A percentile compares a stretch with the other conserved stretches of the same genome.
phyloP scores from a whole-genome alignment of 192 early-diverging fungal genomes.

The Backusella parvicylindrica region DNA sequence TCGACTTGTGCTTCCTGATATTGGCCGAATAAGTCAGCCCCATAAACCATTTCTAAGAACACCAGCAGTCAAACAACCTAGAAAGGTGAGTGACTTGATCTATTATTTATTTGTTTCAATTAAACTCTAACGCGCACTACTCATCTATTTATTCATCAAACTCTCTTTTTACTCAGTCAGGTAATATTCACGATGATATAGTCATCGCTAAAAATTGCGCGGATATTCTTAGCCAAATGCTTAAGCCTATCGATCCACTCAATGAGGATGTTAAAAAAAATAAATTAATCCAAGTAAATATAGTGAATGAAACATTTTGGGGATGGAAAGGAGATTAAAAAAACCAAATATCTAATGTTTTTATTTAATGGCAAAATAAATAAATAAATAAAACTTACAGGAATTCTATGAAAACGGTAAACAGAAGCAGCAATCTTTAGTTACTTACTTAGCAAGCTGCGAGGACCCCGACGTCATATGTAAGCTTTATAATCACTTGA shows the following conservation, averaged over 20 bases:
- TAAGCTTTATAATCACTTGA: slow-evolving; percentile 14
- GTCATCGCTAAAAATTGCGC: slow-evolving; percentile 50
- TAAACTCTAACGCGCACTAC: not conserved
- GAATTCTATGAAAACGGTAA: slow-evolving; percentile 54
- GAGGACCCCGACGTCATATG: slow-evolving; percentile 38
- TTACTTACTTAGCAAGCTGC: slow-evolving; percentile 30
- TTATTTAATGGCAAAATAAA: not conserved
- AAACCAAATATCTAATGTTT: not conserved
- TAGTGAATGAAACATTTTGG: not conserved
- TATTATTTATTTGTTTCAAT: not conserved
- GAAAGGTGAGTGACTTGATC: not conserved
- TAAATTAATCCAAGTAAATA: slow-evolving; percentile 45
- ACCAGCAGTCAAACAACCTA: not conserved
- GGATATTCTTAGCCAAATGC: slow-evolving; percentile 46
- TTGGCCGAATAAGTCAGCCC: not conserved
- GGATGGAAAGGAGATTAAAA: not conserved
- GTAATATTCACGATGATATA: slow-evolving; percentile 42
- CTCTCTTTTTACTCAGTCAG: not conserved
- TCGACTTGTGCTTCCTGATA: not conserved
- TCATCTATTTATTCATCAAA: not conserved
- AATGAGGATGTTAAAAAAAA: slow-evolving; percentile 53
- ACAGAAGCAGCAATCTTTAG: slow-evolving; percentile 37
- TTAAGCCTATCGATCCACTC: slow-evolving; percentile 51
- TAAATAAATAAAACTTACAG: slow-evolving; percentile 19
- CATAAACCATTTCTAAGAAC: not conserved